Evolutionary conservation across 306 rosid genomes (phyloP).

Genomic region (Cicer cuneatum): DNA sequence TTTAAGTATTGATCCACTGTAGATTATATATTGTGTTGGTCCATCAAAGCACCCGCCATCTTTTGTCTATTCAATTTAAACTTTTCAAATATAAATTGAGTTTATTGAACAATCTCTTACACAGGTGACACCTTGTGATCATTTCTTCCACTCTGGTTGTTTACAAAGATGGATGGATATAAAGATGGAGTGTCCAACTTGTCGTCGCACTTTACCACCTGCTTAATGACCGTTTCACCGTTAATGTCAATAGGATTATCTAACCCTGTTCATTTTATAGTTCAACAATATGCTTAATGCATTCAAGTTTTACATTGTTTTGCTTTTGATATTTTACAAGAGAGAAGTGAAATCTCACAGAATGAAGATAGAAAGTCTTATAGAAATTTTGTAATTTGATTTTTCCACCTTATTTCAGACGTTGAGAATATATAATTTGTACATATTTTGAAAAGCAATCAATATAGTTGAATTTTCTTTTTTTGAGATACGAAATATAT

Average conservation of each 20-base stretch:
- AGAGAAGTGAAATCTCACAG: slow-evolving; percentile 8
- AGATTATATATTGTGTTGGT: too few relatives aligned
- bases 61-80: neutral
- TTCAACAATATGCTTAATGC: slow-evolving; percentile 51
- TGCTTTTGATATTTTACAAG: slow-evolving; percentile 12
- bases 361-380: too few relatives aligned
- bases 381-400: slow-evolving; percentile 47
- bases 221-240: slow-evolving; percentile 50
- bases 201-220: slow-evolving; percentile 87
- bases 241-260: slow-evolving; percentile 62
- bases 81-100: slow-evolving; percentile 9
- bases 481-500: neutral
- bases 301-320: slow-evolving; percentile 35
- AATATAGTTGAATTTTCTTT: slow-evolving; percentile 28
- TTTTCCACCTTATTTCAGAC: slow-evolving; percentile 36
- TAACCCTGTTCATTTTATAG: slow-evolving; percentile 57
- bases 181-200: slow-evolving; percentile 99
- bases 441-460: slow-evolving; percentile 14
- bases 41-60: too few relatives aligned
- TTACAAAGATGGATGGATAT: slow-evolving; percentile 99
- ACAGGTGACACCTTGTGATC: slow-evolving; percentile 98
- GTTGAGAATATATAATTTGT: slow-evolving; percentile 44
- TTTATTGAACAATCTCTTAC: slow-evolving; percentile 37
- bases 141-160: slow-evolving; percentile 93
- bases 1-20: too few relatives aligned